phyloP scores from a whole-genome alignment of 2,329 filamentous ascomycete species.

The Lecanosticta acicola region DNA sequence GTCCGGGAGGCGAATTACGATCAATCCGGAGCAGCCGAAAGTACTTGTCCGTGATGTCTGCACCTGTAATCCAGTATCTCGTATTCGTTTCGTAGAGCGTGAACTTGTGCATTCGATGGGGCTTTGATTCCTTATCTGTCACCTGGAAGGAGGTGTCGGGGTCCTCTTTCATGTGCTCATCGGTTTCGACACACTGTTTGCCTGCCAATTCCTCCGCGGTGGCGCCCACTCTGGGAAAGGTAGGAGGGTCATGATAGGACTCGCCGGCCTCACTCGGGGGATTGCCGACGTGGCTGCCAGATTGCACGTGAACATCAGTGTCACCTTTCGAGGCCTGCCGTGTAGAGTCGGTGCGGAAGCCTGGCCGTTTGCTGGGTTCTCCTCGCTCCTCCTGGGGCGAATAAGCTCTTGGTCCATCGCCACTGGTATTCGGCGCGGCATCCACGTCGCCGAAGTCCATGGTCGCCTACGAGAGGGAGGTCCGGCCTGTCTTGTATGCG shows the following conservation, averaged over 20 bases:
- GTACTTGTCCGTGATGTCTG: conserved; percentile 79
- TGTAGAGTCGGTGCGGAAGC: neutral
- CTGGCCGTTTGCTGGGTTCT: neutral
- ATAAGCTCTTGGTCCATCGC: conserved; percentile 4
- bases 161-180: conserved; percentile 20
- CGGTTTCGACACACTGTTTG: conserved; percentile 20
- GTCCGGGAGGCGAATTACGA: conserved; percentile 71
- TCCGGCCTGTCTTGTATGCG: neutral
- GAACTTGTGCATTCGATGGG: conserved; percentile 77
- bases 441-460: conserved; percentile 11
- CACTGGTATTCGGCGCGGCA: conserved; percentile 1
- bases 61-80: conserved; percentile 89
- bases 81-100: conserved; percentile 94
- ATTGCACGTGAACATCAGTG: neutral
- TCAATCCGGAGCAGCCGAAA: conserved; percentile 95
- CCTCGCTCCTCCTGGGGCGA: conserved; percentile 5
- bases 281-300: neutral
- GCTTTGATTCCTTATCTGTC: conserved; percentile 13
- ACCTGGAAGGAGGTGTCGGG: conserved; percentile 10
- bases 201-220: conserved; percentile 24
- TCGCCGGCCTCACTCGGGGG: neutral
- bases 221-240: conserved; percentile 25
- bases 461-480: neutral
- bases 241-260: conserved; percentile 21
- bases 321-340: neutral